These are phyloP conservation scores for Tolypocladium pustulatum DNA, from an alignment of 2,329 filamentous ascomycete species.

Conservation along the genomic window DNA sequence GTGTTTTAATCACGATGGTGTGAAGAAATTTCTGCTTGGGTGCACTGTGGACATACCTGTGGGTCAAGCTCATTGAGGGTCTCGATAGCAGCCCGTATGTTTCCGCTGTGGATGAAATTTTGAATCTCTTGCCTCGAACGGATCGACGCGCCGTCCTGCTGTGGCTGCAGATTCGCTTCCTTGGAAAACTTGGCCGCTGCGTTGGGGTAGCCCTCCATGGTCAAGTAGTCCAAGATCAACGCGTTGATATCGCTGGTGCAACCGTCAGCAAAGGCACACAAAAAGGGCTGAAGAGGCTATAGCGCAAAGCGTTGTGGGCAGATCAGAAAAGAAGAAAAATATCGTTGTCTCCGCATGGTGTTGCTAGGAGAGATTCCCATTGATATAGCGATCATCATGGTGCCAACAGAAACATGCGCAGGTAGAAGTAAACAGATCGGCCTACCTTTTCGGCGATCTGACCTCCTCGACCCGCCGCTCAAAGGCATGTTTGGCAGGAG, in stretches of 20 bases:
- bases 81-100: slow-evolving; percentile 78
- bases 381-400: slow-evolving; percentile 79
- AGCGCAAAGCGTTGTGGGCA: not conserved
- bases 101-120: slow-evolving; percentile 72
- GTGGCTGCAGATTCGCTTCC: slow-evolving; percentile 77
- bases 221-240: slow-evolving; percentile 92
- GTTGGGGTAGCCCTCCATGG: slow-evolving; percentile 87
- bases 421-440: slow-evolving; percentile 10
- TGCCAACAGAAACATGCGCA: slow-evolving; percentile 5
- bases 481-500: slow-evolving; percentile 63
- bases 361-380: slow-evolving; percentile 99
- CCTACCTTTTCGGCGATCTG: slow-evolving; percentile 84
- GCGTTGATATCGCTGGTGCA: slow-evolving; percentile 77
- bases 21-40: not conserved
- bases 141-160: slow-evolving; percentile 63
- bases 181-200: slow-evolving; percentile 88
- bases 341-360: slow-evolving; percentile 78
- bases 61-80: slow-evolving; percentile 83
- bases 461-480: slow-evolving; percentile 73
- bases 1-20: slow-evolving; percentile 72
- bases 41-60: slow-evolving; percentile 54
- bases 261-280: slow-evolving; percentile 14
- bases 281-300: slow-evolving; percentile 1
- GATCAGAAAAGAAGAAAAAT: slow-evolving; percentile 51
- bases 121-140: slow-evolving; percentile 72